Evolutionary conservation across 2,329 filamentous ascomycete genomes (phyloP).

Genomic region (Paecilomyces formosus): DNA sequence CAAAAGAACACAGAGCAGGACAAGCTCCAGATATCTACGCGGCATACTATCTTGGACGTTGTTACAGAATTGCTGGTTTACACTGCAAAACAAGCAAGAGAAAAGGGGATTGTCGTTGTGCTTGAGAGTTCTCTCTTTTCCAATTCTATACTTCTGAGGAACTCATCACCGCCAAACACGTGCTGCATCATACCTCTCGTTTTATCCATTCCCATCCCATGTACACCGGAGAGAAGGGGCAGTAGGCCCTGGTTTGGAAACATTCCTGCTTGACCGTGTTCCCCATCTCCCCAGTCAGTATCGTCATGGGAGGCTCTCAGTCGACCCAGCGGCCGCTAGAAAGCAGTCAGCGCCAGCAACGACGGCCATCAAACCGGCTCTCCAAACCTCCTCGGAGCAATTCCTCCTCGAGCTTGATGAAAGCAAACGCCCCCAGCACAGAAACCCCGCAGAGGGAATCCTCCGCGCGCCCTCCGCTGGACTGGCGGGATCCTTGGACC

Average conservation of each 20-base stretch:
- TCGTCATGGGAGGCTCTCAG: conserved; percentile 29
- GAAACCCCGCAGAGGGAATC: conserved; percentile 4
- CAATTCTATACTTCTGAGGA: background rate
- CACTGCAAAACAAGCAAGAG: background rate
- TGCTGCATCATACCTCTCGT: background rate
- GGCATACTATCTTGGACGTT: background rate
- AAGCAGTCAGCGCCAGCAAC: conserved; percentile 22
- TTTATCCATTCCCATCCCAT: background rate
- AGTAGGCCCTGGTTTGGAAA: background rate
- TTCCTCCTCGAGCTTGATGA: conserved; percentile 7
- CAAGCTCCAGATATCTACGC: background rate
- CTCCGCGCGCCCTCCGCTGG: conserved; percentile 7
- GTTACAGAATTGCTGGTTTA: background rate
- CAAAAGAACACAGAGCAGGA: background rate
- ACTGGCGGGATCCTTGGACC: conserved; percentile 31
- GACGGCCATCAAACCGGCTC: conserved; percentile 26
- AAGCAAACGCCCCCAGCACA: conserved; percentile 9
- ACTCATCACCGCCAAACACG: background rate
- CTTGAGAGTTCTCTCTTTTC: background rate
- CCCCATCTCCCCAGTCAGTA: background rate
- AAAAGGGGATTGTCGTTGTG: background rate
- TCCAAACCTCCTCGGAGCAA: conserved; percentile 28
- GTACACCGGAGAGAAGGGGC: background rate
- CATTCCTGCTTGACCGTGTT: background rate
- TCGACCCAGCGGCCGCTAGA: conserved; percentile 25